phyloP scores from a whole-genome alignment of 2,329 filamentous ascomycete genomes.

The Furcasterigmium furcatum region DNA sequence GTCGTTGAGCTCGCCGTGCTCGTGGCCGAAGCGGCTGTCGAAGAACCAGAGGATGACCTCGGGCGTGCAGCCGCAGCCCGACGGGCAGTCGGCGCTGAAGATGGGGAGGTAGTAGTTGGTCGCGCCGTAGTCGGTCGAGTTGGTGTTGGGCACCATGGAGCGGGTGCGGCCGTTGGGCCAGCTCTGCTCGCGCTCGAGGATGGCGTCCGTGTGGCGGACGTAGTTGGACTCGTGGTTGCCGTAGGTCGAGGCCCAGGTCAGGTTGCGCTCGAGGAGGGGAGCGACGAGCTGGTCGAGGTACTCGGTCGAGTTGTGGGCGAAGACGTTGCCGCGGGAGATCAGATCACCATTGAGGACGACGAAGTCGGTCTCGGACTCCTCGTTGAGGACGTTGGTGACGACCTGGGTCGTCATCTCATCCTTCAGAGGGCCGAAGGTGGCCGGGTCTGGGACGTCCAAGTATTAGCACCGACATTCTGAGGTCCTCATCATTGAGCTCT shows the following conservation, averaged over 20 bases:
- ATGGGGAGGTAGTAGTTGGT: conserved; percentile 48
- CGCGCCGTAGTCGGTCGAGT: conserved; percentile 25
- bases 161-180: conserved; percentile 34
- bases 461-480: no score
- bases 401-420: conserved; percentile 56
- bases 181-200: conserved; percentile 34
- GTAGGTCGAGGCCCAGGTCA: conserved; percentile 66
- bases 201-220: conserved; percentile 48
- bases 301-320: conserved; percentile 47
- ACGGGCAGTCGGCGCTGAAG: conserved; percentile 28
- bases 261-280: conserved; percentile 50
- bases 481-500: no score
- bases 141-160: conserved; percentile 30
- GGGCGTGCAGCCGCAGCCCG: conserved; percentile 2
- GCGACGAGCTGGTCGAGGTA: conserved; percentile 58
- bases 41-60: conserved; percentile 55
- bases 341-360: conserved; percentile 71
- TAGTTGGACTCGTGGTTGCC: conserved; percentile 66
- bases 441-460: neutral
- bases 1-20: conserved; percentile 30
- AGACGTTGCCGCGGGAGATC: conserved; percentile 64
- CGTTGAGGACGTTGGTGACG: conserved; percentile 48
- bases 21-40: conserved; percentile 31
- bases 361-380: conserved; percentile 49
- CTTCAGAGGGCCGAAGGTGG: conserved; percentile 11